A percentile compares a stretch with the other conserved stretches of the same genome.
These are phyloP conservation scores for Lyophyllum shimeji DNA, from an alignment of 768 basidiomycete species.

Conservation along the genomic window DNA sequence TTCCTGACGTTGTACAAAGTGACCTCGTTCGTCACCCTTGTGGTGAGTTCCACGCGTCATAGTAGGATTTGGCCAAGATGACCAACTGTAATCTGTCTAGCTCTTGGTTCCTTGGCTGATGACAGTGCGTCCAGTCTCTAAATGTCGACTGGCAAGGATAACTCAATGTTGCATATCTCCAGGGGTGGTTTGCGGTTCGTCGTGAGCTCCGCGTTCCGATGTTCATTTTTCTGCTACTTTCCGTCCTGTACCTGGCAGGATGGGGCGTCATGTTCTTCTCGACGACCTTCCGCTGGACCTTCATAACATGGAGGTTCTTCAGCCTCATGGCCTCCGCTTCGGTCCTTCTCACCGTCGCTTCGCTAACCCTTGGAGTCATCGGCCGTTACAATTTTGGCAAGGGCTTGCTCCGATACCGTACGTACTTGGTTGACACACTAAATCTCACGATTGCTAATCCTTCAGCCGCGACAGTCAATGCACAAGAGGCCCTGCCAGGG, in stretches of 20 bases:
- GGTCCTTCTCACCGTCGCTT: conserved; percentile 51
- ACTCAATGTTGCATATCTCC: conserved; percentile 5
- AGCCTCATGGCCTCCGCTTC: conserved; percentile 59
- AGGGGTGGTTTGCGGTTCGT: conserved; percentile 80
- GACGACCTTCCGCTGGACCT: conserved; percentile 74
- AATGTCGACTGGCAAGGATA: background rate
- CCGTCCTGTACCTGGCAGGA: conserved; percentile 59
- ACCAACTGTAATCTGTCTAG: conserved; percentile 31
- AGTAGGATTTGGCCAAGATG: background rate
- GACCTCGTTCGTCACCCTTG: conserved; percentile 52
- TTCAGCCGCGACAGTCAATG: conserved; percentile 43
- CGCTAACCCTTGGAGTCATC: conserved; percentile 60
- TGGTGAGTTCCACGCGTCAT: conserved; percentile 41
- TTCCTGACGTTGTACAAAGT: conserved; percentile 52
- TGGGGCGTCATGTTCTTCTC: conserved; percentile 77
- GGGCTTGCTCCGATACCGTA: conserved; percentile 66
- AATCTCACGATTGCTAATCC: conserved; percentile 12
- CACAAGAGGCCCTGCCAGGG: conserved; percentile 47
- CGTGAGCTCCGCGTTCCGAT: conserved; percentile 60
- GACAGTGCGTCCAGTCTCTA: conserved; percentile 35
- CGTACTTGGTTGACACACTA: conserved; percentile 26
- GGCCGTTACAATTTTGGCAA: conserved; percentile 79
- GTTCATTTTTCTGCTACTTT: conserved; percentile 61
- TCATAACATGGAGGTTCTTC: conserved; percentile 74
- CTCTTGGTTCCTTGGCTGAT: conserved; percentile 71